Evolutionary conservation across 306 rosid species (phyloP).

Genomic region (Ormosia emarginata): DNA sequence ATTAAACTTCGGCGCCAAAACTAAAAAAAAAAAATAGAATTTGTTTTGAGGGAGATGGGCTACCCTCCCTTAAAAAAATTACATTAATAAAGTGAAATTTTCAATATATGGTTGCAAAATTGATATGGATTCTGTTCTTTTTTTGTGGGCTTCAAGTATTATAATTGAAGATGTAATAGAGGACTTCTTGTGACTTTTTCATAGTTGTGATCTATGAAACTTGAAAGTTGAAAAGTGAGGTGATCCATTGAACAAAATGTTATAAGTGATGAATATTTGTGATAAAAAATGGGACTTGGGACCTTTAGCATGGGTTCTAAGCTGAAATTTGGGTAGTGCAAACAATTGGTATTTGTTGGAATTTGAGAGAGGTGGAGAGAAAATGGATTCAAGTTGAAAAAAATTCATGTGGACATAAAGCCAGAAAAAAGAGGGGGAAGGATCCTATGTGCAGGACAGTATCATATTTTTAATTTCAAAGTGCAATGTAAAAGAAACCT

Average conservation of each 20-base stretch:
- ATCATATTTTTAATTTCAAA: too few species aligned
- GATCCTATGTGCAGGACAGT: too few species aligned
- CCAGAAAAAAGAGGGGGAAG: neutral
- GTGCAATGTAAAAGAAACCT: too few species aligned
- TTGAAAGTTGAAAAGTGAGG: slow-evolving; percentile 38
- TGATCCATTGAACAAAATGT: slow-evolving; percentile 37
- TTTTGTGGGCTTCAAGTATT: neutral
- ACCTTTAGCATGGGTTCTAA: too few species aligned
- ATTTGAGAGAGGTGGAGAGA: slow-evolving; percentile 58
- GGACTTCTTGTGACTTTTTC: slow-evolving; percentile 27
- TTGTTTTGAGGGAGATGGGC: too few species aligned
- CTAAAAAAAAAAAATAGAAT: too few species aligned
- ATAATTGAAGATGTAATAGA: slow-evolving; percentile 38
- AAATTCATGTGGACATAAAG: neutral
- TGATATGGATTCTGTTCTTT: neutral
- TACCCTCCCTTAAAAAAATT: too few species aligned
- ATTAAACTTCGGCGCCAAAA: too few species aligned
- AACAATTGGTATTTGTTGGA: too few species aligned
- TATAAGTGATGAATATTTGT: neutral
- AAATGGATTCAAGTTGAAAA: slow-evolving; percentile 31
- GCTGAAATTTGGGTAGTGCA: too few species aligned
- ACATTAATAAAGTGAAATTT: too few species aligned
- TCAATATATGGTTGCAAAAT: neutral
- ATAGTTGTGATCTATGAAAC: slow-evolving; percentile 27
- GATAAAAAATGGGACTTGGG: neutral